phyloP scores from a whole-genome alignment of 805 yeast genomes.

The Candida nanaspora region DNA sequence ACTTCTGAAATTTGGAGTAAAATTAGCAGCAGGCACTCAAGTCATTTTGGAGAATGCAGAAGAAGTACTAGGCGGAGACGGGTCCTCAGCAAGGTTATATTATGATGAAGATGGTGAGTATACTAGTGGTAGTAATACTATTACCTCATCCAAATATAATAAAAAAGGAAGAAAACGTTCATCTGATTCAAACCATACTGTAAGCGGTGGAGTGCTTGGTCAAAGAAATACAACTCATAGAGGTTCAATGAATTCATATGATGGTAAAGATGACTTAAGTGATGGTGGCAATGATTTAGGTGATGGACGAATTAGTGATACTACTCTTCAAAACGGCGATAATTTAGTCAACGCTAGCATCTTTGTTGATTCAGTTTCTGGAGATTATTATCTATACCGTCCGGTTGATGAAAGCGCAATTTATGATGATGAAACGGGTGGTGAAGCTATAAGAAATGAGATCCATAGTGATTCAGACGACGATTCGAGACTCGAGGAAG shows the following conservation, averaged over 20 bases:
- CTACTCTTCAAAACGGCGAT: not conserved
- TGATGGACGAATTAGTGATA: not conserved
- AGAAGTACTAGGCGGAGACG: constrained; percentile 69
- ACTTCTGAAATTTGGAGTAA: constrained; percentile 73
- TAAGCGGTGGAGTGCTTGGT: not conserved
- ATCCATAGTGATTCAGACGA: constrained; percentile 4
- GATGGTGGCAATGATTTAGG: constrained; percentile 7
- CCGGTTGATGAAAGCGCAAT: constrained; percentile 19
- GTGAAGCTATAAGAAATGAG: not conserved
- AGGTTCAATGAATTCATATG: constrained; percentile 1
- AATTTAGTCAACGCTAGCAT: not conserved
- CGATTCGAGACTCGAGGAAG: no score
- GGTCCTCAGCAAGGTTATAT: constrained; percentile 35
- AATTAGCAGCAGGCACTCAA: constrained; percentile 84
- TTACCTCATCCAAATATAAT: no score
- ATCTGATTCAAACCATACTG: not conserved
- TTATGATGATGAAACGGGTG: constrained; percentile 14
- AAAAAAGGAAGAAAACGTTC: not conserved
- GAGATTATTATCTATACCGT: constrained; percentile 1
- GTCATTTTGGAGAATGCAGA: constrained; percentile 74
- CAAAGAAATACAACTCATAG: not conserved
- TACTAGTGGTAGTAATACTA: constrained; percentile 1
- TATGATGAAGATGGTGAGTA: constrained; percentile 4
- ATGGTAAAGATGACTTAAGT: not conserved
- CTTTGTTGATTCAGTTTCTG: constrained; percentile 1